Base-by-base conservation (phyloP, 2,329 filamentous ascomycete species). In the Monosporascus sp. region DNA sequence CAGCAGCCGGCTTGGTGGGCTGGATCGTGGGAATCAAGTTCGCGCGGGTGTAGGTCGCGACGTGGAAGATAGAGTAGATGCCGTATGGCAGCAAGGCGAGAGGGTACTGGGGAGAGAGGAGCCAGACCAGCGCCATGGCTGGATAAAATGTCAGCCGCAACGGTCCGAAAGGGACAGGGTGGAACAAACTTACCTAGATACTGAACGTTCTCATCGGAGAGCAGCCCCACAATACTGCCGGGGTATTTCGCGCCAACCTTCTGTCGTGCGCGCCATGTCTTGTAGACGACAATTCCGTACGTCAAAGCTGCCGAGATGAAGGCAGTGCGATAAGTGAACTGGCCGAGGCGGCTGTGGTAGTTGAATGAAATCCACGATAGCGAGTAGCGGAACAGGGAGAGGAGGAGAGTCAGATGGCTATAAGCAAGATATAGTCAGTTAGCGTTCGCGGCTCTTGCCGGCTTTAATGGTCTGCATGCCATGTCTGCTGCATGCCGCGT, bases 261-360 rank as follows among this genome's bases (percentile, higher is more conserved):
- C 64, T 88, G 81, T 62, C 91, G 88, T 63, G 92, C 90, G 61
- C 92, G 86, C 78, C 92, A 90, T 54, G 91, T 92, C 84, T 99
- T 99, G 81, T 96, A 97, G 58, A 99, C 93, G 49, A 99, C 94
- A 62, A 99, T 97, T 61, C 94, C 93, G 73, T 99, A 99, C 11
- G 94, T 97, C 49, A 85, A 84, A 48, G 91, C 91, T 6, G 94
- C 94, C 3, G 92, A 87, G 63, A 97, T 62, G 71, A 99, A 99
- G 54, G 92, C 89, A 52, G 87, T 83, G 65, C 94, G 92, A 78
- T 99, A 99, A 53, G 88, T 88, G 72, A 94, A 86, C 61, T 83
- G 80, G 48, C 93, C 92, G 78, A 85, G 84, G 68, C 82, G 75
- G 54, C 85, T 86, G 70, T 88, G 88, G 72, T 85, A 91, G 80